Base-by-base conservation (phyloP, 208 protist genomes). In the Leishmania martiniquensis region DNA sequence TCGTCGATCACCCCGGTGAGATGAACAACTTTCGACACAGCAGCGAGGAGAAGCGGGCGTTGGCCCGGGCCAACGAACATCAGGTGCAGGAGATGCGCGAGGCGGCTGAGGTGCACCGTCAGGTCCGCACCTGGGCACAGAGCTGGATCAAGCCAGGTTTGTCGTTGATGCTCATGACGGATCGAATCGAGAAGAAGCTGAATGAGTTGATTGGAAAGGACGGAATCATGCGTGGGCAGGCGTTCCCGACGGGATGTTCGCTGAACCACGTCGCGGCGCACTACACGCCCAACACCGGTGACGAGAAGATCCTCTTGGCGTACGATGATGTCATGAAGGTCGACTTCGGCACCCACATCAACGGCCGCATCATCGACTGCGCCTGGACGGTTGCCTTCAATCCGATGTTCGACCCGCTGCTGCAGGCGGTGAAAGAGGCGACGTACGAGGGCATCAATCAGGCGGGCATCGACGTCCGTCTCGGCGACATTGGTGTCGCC, bases 301-400 rank as follows among this genome's bases (percentile, higher is more conserved):
- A 99, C 75, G 89, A 90, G 72, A 96, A 98, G 65, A 94, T 95
- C 0, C 91, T 99, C 17, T 77, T 99, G 51, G 79, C 86, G 12
- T 93, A 98, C 66, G 92, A 98, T 76, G 99, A 99, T 80, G 98
- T 99, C 25, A 93, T 99, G 83, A 99, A 99, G 86, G 95, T 99
- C 39, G 99, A 99, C 85, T 99, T 99, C 89, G 99, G 99, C 29
- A 99, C 97, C 32, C 99, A 99, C 67, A 88, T 99, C 73, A 99
- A 99, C 79, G 97, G 98, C 29, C 89, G 90, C 66, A 99, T 99
- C 78, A 98, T 99, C 76, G 99, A 99, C 89, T 98, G 91, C 78
- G 99, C 99, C 15, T 99, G 96, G 81, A 99, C 99, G 0, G 91
- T 99, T 13, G 90, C 92, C 67, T 99, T 99, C 84, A 97, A 99